Evolutionary conservation across 305 asterid genomes (phyloP), one percentile per base, ranked within the genome.

Genomic region (Petunia hybrid): DNA sequence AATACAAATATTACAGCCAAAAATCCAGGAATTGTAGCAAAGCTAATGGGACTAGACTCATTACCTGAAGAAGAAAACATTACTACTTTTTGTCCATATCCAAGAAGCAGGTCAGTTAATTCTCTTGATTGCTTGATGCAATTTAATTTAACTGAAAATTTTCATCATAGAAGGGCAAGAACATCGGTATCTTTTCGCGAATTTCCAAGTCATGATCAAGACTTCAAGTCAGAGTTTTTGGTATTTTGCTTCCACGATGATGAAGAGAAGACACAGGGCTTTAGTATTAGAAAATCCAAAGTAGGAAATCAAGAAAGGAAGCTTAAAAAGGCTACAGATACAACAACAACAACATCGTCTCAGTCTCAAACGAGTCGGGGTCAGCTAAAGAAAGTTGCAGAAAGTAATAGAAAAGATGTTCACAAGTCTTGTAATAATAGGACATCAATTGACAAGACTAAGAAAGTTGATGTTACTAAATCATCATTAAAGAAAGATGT

Each of bases 41-140:
- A 86, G 48, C 75, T 91, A 65, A 91, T 91, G 96, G 94, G 96
- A 10, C 64, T 91, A 78, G 96, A 91, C 5, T 85, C 92, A 2
- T 82, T 89, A 31, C 94, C 96, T 13, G 9, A 9, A 13, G 35
- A 40, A 7, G 81, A 59, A 1, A 83, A 48, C 55, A 81, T 82
- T 5, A 70, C 65, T 13, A 82, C 83, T 1, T 31, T 91, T 80
- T 90, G 89, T 7, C 84, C 90, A 60, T 87, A 60, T 48, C 81
- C 91, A 82, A 82, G 93, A 56, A 91, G 94, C 85, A 89, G 83
- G 82, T 90, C 94, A 4, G 91, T 68, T 38, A 89, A 83, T 57
- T 91, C 90, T 22, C 82, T 91, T 46, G 94, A 91, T 82, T 90
- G 85, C 76, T 82, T 88, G 46, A 76, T 89, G 1, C 82, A 87